Evolutionary conservation across 2,329 filamentous ascomycete species (phyloP).

Genomic region (Orbilia quercus): DNA sequence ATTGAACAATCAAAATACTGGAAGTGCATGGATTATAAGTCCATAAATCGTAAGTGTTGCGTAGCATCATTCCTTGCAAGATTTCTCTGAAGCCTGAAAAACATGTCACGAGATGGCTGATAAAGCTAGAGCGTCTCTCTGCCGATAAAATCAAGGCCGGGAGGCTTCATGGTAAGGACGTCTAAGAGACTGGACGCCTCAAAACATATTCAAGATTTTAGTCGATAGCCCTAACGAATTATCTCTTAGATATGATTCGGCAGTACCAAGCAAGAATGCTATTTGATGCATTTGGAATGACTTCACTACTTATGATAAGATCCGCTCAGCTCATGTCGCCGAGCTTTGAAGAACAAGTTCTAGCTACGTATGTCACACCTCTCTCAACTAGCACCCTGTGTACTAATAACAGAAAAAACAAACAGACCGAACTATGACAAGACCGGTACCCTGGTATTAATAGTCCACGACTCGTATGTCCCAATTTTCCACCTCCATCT

Average conservation of each 20-base stretch:
- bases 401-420: constrained; percentile 19
- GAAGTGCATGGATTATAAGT: constrained; percentile 44
- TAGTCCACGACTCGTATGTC: constrained; percentile 89
- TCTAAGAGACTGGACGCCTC: neutral
- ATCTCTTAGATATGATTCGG: constrained; percentile 74
- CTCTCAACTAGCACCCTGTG: neutral
- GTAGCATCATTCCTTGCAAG: neutral
- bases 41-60: constrained; percentile 45
- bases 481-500: constrained; percentile 2
- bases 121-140: constrained; percentile 52
- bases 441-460: constrained; percentile 77
- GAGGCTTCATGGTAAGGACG: constrained; percentile 46
- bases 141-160: constrained; percentile 46
- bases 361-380: constrained; percentile 72
- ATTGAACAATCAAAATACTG: constrained; percentile 67
- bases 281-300: constrained; percentile 79
- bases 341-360: constrained; percentile 85
- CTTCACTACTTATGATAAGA: constrained; percentile 81
- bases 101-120: constrained; percentile 27
- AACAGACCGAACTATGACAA: constrained; percentile 75
- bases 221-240: constrained; percentile 48
- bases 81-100: constrained; percentile 5
- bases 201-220: constrained; percentile 2
- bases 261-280: constrained; percentile 78
- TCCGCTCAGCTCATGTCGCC: constrained; percentile 72